A percentile compares a stretch with the other conserved stretches of the same genome.
Conservation (phyloP, 2,329 filamentous ascomycete species). For the Hymenotorrendiella dingleyae region DNA sequence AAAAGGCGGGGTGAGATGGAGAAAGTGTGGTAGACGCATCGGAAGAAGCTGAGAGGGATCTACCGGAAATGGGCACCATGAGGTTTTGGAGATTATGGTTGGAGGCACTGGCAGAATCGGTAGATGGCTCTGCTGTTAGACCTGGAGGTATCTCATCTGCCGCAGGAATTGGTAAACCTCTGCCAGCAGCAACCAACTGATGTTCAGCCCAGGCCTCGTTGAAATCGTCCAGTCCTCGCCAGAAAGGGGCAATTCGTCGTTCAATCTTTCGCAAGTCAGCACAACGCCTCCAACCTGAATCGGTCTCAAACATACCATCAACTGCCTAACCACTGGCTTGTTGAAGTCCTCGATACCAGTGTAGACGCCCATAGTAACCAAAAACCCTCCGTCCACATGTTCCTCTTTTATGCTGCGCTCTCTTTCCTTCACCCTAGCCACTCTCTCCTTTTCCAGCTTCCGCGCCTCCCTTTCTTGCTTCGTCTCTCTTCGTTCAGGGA, state of each 20-base stretch:
- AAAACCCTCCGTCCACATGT: conserved; percentile 85
- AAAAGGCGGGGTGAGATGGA: conserved; percentile 56
- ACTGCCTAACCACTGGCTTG: conserved; percentile 78
- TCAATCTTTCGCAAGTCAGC: conserved; percentile 63
- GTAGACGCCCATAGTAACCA: conserved; percentile 92
- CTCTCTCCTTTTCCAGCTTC: conserved; percentile 74
- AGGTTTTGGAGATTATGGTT: conserved; percentile 62
- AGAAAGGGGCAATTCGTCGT: conserved; percentile 86
- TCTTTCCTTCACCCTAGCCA: conserved; percentile 71
- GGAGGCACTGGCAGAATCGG: conserved; percentile 43
- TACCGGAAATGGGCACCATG: conserved; percentile 71
- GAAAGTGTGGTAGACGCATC: conserved; percentile 57
- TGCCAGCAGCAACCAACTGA: conserved; percentile 86
- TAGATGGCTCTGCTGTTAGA: conserved; percentile 42
- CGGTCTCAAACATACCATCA: conserved; percentile 62
- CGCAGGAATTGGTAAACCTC: conserved; percentile 76
- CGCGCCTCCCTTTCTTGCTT: conserved; percentile 87
- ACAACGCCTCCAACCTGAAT: background rate
- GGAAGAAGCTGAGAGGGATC: conserved; percentile 74
- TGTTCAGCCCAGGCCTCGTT: conserved; percentile 86
- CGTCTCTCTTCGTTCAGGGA: conserved; percentile 64
- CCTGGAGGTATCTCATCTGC: conserved; percentile 73
- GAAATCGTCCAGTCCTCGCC: conserved; percentile 88
- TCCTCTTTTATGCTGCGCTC: conserved; percentile 89
- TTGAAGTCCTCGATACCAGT: conserved; percentile 90